These are phyloP conservation scores for Calonectria fujianensis DNA, from an alignment of 2,329 filamentous ascomycete genomes.

Conservation along the genomic window DNA sequence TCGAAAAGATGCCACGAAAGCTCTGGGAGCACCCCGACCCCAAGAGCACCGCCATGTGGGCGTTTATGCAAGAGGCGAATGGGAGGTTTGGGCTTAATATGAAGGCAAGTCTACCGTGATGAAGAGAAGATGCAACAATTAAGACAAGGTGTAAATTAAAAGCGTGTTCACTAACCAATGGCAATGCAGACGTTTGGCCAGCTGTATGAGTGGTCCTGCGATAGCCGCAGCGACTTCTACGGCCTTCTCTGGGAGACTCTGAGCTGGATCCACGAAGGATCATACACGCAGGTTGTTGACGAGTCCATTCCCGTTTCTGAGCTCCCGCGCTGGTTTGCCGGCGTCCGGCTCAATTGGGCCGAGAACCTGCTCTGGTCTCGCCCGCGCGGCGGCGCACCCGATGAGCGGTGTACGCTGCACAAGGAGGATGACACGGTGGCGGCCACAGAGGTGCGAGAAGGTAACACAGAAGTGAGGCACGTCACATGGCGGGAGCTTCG, in stretches of 20 bases:
- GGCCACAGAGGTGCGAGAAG: slow-evolving; percentile 83
- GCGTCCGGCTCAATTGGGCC: slow-evolving; percentile 83
- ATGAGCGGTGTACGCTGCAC: slow-evolving; percentile 69
- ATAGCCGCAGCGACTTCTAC: slow-evolving; percentile 79
- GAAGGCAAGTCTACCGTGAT: slow-evolving; percentile 65
- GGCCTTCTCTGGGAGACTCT: slow-evolving; percentile 76
- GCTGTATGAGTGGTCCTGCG: slow-evolving; percentile 81
- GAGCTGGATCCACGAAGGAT: slow-evolving; percentile 78
- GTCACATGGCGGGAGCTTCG: slow-evolving; percentile 82
- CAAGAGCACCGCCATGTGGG: slow-evolving; percentile 77
- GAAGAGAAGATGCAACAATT: neutral
- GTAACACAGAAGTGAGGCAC: slow-evolving; percentile 72
- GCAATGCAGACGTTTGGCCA: slow-evolving; percentile 80
- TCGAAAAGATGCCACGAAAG: slow-evolving; percentile 71
- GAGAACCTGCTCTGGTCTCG: slow-evolving; percentile 85
- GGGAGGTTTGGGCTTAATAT: slow-evolving; percentile 73
- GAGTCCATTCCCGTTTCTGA: slow-evolving; percentile 81
- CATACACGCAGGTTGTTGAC: slow-evolving; percentile 78
- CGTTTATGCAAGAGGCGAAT: slow-evolving; percentile 81
- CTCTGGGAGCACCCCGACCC: slow-evolving; percentile 81
- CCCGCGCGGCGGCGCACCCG: slow-evolving; percentile 62
- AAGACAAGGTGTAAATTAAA: neutral
- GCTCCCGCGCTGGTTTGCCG: slow-evolving; percentile 86
- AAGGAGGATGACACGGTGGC: slow-evolving; percentile 85
- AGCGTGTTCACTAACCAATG: neutral